A percentile compares a stretch with the other conserved stretches of the same genome.
These are phyloP conservation scores for Pavlovales sp. DNA, from an alignment of 208 protist genomes.

Conservation along the genomic window DNA sequence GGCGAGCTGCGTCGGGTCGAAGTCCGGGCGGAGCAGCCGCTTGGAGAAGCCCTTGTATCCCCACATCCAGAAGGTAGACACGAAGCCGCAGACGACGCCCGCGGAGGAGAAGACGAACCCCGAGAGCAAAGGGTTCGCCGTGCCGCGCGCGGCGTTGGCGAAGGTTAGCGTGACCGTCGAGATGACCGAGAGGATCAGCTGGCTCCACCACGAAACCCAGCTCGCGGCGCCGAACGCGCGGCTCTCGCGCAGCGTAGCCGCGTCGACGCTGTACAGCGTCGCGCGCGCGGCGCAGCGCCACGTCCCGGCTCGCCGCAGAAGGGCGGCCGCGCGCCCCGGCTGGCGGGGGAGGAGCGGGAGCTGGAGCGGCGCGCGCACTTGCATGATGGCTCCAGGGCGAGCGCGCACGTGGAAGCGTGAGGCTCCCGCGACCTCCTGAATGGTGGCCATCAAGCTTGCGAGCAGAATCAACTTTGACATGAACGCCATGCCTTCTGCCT, in stretches of 20 bases:
- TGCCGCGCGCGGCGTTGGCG: not conserved
- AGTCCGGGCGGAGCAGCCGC: not conserved
- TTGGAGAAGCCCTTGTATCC: not conserved
- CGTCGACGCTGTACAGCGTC: not conserved
- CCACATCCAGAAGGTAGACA: conserved; percentile 8
- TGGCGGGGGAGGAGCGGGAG: not conserved
- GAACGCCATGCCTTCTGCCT: too few species aligned
- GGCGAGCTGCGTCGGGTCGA: not conserved
- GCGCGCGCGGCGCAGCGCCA: too few species aligned
- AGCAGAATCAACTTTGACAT: too few species aligned
- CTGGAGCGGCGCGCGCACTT: not conserved
- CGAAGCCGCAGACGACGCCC: not conserved
- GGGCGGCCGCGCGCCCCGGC: too few species aligned
- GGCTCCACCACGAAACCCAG: conserved; percentile 25
- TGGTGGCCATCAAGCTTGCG: too few species aligned
- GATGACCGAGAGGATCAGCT: conserved; percentile 17
- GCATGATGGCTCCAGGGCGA: not conserved
- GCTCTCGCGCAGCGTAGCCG: not conserved
- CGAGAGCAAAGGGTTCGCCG: not conserved
- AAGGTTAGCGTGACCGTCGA: not conserved
- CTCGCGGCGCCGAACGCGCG: not conserved
- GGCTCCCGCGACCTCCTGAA: too few species aligned
- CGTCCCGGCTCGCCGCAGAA: not conserved
- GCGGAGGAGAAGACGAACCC: not conserved
- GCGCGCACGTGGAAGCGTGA: too few species aligned